Evolutionary conservation across 129 eudicot species (phyloP), one percentile per base, ranked within the genome.

Genomic region (Lactuca sativa): DNA sequence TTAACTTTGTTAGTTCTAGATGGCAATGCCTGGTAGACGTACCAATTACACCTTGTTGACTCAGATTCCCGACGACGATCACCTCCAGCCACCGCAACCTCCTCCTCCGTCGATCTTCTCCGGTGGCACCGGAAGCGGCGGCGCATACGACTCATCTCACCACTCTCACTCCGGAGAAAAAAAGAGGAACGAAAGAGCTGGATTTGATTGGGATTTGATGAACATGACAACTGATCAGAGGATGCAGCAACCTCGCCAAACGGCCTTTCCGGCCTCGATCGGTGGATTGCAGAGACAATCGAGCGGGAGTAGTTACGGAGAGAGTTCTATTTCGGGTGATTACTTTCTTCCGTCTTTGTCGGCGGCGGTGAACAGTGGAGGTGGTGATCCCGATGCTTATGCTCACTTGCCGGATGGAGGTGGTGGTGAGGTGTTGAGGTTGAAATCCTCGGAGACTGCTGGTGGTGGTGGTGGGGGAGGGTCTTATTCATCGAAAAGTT

Each of bases 281-380:
- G 88, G 95, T 9, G 95, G 95, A 2, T 65, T 85, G 52, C 98
- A 92, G 84, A 51, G 98, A 55, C 98, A 92, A 67, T 86, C 96
- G 8, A 89, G 98, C 16, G 98, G 98, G 16, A 93, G 98, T 63
- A 93, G 98, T 59, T 89, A 84, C 59, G 96, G 77, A 0, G 98
- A 89, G 84, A 89, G 96, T 49, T 89, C 98, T 15, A 69, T 92
- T 25, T 93, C 98, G n/a, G 98, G 98, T 6, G 98, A 89, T 51
- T 86, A 84, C 54, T 86, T 71, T 31, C 76, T 74, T 47, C 86
- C 92, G 49, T 79, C 95, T 40, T 53, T 83, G 33, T 72, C 95
- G 25, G 82, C 80, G 62, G 83, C 73, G 41, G 77, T 75, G 53
- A 65, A 71, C 18, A 70, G 76, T 59, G 74, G 70, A 17, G 58